Base-by-base conservation (phyloP, 306 rosid genomes). In the Trichosanthes truncata region DNA sequence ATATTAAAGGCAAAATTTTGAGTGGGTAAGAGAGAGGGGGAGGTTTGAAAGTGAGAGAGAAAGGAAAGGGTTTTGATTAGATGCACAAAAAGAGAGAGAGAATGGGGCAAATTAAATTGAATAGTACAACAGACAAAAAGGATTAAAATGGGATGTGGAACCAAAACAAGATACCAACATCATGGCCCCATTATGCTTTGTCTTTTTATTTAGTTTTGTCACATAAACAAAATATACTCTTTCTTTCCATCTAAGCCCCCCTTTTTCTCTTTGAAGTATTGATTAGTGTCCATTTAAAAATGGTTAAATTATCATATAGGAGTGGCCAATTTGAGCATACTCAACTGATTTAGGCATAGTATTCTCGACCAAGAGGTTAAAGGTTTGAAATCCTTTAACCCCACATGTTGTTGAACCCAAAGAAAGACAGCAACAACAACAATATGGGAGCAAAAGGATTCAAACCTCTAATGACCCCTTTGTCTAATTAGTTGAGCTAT, bases 81-180 rank as follows among this genome's bases (percentile, higher is more conserved):
- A 71, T 71, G 52, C 51, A 67, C 6, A 43, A 71, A 21, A 45
- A 13, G 33, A 23, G n/a, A 71, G 36, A 71, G 12, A 72, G 18
- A 8, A 36, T 3, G 66, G 25, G 41, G 68, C 10, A 15, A 63
- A 63, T 63, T 59, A 82, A 61, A 78, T 51, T 48, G 72, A 79
- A 60, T 65, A 69, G 83, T 76, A 81, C 9, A 52, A 87, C 25
- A 79, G 87, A 86, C 89, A 87, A 84, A 84, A 79, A 76, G 74
- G 74, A 83, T 81, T 84, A 66, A 85, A 85, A 72, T 77, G 4
- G 80, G 88, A 88, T 41, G 51, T 62, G 41, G 61, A 83, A 77
- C 76, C 86, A 75, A 80, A 84, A 87, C 87, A 82, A 63, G 86
- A 80, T 73, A 79, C 85, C 88, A 87, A 86, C 91, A 89, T 84